Conservation (phyloP, 371 early-diverging fungal genomes). For the Saksenaea oblongispora region DNA sequence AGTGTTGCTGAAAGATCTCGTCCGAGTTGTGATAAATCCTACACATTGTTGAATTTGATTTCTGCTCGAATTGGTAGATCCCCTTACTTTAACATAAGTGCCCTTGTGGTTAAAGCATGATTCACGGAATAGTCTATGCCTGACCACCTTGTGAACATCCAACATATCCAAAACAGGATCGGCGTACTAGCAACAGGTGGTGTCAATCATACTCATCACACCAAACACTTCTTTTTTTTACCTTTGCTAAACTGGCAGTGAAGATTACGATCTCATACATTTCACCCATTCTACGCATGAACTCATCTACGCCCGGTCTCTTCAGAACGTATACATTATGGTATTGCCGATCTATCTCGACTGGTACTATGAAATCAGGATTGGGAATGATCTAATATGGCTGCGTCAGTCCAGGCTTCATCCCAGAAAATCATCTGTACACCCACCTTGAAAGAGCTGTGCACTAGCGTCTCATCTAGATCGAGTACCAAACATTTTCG, state of each 20-base stretch:
- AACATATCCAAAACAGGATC: slow-evolving; percentile 92
- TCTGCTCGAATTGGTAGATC: not conserved
- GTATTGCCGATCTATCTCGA: slow-evolving; percentile 81
- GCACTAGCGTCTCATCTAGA: slow-evolving; percentile 62
- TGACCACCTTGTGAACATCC: slow-evolving; percentile 78
- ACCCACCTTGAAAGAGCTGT: slow-evolving; percentile 51
- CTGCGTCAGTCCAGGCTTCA: not conserved
- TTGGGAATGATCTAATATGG: not conserved
- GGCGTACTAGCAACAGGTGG: slow-evolving; percentile 69
- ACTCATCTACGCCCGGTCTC: slow-evolving; percentile 90
- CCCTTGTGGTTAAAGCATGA: slow-evolving; percentile 89
- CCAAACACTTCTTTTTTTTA: slow-evolving; percentile 26
- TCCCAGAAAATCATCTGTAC: not conserved
- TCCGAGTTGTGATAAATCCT: slow-evolving; percentile 80
- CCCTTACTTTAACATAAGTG: slow-evolving; percentile 86
- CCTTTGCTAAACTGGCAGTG: slow-evolving; percentile 91
- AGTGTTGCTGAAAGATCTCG: slow-evolving; percentile 74
- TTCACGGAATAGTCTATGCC: slow-evolving; percentile 91
- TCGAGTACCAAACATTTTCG: slow-evolving; percentile 58
- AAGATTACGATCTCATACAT: slow-evolving; percentile 93
- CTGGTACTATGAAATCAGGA: slow-evolving; percentile 82
- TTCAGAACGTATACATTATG: slow-evolving; percentile 93
- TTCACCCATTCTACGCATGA: slow-evolving; percentile 79
- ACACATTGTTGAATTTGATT: not conserved
- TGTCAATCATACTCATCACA: not conserved